A percentile compares a stretch with the other conserved stretches of the same genome.
Evolutionary conservation across 2,329 filamentous ascomycete genomes (phyloP).

Genomic region (Oidium heveae): DNA sequence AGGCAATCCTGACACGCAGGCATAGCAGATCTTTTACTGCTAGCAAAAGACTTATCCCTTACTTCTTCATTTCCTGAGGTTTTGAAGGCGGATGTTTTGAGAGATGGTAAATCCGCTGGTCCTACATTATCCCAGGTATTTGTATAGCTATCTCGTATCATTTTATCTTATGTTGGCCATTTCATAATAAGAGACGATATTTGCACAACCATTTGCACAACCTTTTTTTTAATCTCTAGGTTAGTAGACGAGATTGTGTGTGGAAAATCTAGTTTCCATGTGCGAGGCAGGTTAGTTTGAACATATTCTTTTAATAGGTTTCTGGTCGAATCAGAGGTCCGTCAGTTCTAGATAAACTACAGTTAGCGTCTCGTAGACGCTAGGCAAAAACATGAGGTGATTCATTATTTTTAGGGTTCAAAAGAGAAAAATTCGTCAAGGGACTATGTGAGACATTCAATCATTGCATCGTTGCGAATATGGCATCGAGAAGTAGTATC

Average conservation of each 20-base stretch:
- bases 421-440: not conserved
- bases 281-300: not conserved
- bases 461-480: too few species aligned
- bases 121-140: not conserved
- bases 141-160: not conserved
- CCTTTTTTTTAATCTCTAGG: too few species aligned
- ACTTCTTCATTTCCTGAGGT: not conserved
- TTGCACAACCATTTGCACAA: not conserved
- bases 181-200: not conserved
- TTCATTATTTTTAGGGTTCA: not conserved
- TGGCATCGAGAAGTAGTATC: too few species aligned
- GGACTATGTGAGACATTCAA: not conserved
- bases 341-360: not conserved
- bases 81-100: not conserved
- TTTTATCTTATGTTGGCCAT: not conserved
- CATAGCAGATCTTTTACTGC: not conserved
- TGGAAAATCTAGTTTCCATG: not conserved
- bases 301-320: not conserved
- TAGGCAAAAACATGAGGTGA: not conserved
- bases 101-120: not conserved
- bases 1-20: too few species aligned
- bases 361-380: not conserved
- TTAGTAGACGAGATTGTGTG: not conserved
- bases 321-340: not conserved
- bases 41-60: not conserved